Evolutionary conservation across 148 eudicot species (phyloP), one percentile per base, ranked within the genome.

Genomic region (Bassia scoparia): DNA sequence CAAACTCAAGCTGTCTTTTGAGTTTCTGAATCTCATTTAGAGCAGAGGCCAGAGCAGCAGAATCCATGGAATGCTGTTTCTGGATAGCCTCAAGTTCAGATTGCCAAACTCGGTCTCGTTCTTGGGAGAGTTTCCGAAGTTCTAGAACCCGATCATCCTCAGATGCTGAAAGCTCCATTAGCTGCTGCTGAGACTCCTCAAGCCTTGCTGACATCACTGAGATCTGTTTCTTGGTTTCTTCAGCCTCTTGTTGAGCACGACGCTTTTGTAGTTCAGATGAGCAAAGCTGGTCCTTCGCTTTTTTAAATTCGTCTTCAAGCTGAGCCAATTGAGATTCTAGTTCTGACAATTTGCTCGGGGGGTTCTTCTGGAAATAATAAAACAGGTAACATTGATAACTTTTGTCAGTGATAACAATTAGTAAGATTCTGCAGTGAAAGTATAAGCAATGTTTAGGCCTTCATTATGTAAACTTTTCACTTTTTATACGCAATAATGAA

Each of bases 41-140:
- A 38, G 91, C 85, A 60, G 96, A 81, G 30, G 92, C 72, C 60
- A 93, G 75, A 21, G 94, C 90, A 63, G 86, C 76, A 49, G 93
- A 81, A 81, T 95, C 96, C 84, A 89, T 80, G 0, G 88, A 81
- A 80, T 89, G 85, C 58, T 95, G 97, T 64, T 86, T 86, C 61
- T 90, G 93, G 53, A 88, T 66, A 66, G 93, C 90, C 72, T 95
- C 92, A 0, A 95, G 85, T 73, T 90, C 96, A 16, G 96, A 84
- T 67, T 90, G 84, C 98, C 98, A 93, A 24, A 87, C 91, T 55
- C 82, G 82, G 48, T 93, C 98, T 1, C 98, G 89, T 4, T 92
- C 96, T 67, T 92, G 96, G 26, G 98, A 92, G 71, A 90, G 80
- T 69, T 86, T 86, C 3, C 89, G 87, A 34, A 92, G 87, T 69